Evolutionary conservation across 768 basidiomycete species (phyloP).

Genomic region (Phanerodontia chrysosporium): DNA sequence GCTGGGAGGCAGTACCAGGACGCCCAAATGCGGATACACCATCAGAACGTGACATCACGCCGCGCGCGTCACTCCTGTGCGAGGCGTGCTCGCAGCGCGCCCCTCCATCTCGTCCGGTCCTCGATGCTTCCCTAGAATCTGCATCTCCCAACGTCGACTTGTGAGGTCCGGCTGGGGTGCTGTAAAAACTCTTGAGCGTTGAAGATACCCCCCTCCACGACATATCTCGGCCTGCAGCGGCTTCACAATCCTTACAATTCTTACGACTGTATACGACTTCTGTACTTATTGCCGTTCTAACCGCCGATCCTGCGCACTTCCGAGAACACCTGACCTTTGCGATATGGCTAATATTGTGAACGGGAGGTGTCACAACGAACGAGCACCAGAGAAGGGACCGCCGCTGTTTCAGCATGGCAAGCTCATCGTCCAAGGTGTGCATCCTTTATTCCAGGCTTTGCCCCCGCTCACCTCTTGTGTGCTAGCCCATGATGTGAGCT

Average conservation of each 20-base stretch:
- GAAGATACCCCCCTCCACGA: background rate
- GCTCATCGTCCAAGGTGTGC: slow-evolving; percentile 55
- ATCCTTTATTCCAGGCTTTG: background rate
- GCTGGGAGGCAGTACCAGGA: background rate
- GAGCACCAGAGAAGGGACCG: slow-evolving; percentile 42
- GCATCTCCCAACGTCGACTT: background rate
- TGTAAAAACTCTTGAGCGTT: background rate
- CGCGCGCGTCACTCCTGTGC: background rate
- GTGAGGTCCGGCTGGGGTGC: background rate
- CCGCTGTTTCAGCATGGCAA: slow-evolving; percentile 60
- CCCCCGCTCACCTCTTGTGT: slow-evolving; percentile 53
- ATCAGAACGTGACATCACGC: background rate
- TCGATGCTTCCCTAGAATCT: background rate
- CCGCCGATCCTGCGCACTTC: too few species aligned
- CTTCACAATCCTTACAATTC: background rate
- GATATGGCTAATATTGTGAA: slow-evolving; percentile 24
- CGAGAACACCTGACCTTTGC: background rate
- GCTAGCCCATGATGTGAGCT: slow-evolving; percentile 12
- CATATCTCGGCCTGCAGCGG: background rate
- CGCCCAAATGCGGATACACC: background rate
- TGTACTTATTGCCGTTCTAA: background rate
- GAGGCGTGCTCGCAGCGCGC: background rate
- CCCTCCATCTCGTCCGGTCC: background rate
- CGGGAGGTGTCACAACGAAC: slow-evolving; percentile 34
- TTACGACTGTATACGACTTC: background rate